phyloP scores from a whole-genome alignment of 257 asterid genomes.

The Sherardia arvensis region DNA sequence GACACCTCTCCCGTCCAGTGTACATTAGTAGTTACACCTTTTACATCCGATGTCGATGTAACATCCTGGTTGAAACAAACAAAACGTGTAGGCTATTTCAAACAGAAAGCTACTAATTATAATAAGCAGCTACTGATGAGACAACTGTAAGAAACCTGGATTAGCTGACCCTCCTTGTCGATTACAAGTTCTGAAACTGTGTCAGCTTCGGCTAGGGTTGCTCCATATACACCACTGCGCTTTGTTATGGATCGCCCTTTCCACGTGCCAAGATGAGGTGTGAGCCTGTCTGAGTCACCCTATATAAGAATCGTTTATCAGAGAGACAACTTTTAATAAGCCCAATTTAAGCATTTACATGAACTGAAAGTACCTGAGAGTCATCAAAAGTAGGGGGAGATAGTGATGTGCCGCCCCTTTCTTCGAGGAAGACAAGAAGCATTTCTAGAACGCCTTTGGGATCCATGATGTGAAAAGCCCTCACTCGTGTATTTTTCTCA shows the following conservation, averaged over 20 bases:
- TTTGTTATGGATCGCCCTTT: conserved; percentile 81
- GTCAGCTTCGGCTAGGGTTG: conserved; percentile 74
- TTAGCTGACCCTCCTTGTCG: conserved; percentile 53
- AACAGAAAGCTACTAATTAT: not conserved
- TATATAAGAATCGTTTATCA: conserved; percentile 19
- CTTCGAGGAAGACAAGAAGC: conserved; percentile 80
- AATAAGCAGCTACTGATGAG: not conserved
- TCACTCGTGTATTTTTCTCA: conserved; percentile 55
- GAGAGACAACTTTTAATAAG: not conserved
- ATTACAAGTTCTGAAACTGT: conserved; percentile 59
- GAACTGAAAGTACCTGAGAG: conserved; percentile 33
- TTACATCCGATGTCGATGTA: conserved; percentile 34
- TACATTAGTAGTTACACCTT: conserved; percentile 59
- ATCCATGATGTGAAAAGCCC: conserved; percentile 82
- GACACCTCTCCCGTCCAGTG: conserved; percentile 72
- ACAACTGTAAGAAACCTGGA: conserved; percentile 48
- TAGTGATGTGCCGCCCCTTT: conserved; percentile 39
- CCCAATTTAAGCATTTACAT: not conserved
- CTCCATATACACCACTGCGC: conserved; percentile 92
- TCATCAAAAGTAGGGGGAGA: conserved; percentile 52
- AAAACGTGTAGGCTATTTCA: not conserved
- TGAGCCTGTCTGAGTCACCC: conserved; percentile 51
- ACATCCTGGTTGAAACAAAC: conserved; percentile 43
- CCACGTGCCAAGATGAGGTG: conserved; percentile 75
- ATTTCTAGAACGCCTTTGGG: conserved; percentile 68